phyloP scores from a whole-genome alignment of 768 basidiomycete species.

The Amanita exitialis region DNA sequence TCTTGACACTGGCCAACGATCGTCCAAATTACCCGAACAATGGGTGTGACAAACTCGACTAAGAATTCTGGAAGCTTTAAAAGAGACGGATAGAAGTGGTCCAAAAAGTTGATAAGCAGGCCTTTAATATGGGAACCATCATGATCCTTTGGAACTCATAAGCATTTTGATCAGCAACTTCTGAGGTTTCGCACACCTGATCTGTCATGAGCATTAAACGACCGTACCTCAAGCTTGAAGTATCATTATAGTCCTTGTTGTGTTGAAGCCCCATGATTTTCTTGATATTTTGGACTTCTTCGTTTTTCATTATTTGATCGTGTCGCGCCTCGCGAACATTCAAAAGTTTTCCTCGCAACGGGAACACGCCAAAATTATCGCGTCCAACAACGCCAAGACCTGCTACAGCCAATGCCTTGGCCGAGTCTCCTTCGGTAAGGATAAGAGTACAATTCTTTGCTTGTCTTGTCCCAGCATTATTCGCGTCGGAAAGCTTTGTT shows the following conservation, averaged over 20 bases:
- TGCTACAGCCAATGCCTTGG: constrained; percentile 92
- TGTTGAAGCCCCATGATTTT: constrained; percentile 96
- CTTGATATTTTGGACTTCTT: constrained; percentile 95
- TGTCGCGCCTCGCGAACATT: constrained; percentile 97
- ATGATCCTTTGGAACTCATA: constrained; percentile 64
- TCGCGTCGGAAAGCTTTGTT: constrained; percentile 92
- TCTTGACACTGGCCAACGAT: not conserved
- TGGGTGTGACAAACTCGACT: constrained; percentile 97
- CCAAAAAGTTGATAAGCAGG: constrained; percentile 95
- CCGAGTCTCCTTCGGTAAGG: constrained; percentile 97
- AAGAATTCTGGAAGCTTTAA: constrained; percentile 86
- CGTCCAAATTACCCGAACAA: constrained; percentile 65
- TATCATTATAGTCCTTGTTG: constrained; percentile 74
- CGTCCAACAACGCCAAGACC: constrained; percentile 93
- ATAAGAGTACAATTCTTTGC: constrained; percentile 88
- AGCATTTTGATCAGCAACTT: not conserved
- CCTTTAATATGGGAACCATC: constrained; percentile 99
- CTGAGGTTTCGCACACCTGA: constrained; percentile 49
- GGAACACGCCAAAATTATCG: constrained; percentile 96
- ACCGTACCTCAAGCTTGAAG: constrained; percentile 75
- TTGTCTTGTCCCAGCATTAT: constrained; percentile 85
- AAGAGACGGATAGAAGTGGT: constrained; percentile 93
- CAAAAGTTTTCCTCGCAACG: constrained; percentile 89
- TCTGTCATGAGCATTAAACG: constrained; percentile 99
- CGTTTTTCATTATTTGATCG: constrained; percentile 97